Evolutionary conservation across 164 flowering plant genomes (phyloP).

Genomic region (Nelumbo lutea): DNA sequence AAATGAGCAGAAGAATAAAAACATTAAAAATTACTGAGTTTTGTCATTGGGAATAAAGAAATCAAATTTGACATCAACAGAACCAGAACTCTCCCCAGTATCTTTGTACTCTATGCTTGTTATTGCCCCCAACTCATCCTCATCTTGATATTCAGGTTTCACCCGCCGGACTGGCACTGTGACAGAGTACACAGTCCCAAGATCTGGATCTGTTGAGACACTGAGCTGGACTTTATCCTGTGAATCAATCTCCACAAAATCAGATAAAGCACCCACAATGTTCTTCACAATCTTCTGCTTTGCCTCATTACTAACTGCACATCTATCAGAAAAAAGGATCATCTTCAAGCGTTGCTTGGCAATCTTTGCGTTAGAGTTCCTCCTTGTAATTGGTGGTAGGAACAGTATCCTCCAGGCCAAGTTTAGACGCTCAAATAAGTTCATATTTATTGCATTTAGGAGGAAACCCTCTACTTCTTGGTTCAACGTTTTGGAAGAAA

Average conservation of each 20-base stretch:
- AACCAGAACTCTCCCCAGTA: slow-evolving; percentile 64
- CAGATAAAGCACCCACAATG: slow-evolving; percentile 76
- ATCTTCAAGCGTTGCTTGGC: slow-evolving; percentile 94
- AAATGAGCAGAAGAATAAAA: background rate
- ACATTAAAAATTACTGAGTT: slow-evolving; percentile 1
- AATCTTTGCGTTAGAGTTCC: slow-evolving; percentile 76
- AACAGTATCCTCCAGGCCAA: slow-evolving; percentile 93
- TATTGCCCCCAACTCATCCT: slow-evolving; percentile 54
- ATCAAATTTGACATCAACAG: slow-evolving; percentile 89
- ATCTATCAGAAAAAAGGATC: slow-evolving; percentile 96
- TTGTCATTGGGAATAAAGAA: slow-evolving; percentile 67
- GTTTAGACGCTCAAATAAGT: slow-evolving; percentile 76
- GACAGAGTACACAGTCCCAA: slow-evolving; percentile 92
- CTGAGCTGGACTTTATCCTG: slow-evolving; percentile 88
- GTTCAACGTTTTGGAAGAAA: slow-evolving; percentile 33
- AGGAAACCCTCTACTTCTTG: slow-evolving; percentile 70
- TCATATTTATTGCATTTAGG: slow-evolving; percentile 66
- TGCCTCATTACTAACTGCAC: slow-evolving; percentile 95
- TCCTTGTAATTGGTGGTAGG: slow-evolving; percentile 51
- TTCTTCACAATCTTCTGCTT: slow-evolving; percentile 78
- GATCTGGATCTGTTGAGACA: slow-evolving; percentile 76
- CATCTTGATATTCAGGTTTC: slow-evolving; percentile 69
- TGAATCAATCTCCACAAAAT: slow-evolving; percentile 94
- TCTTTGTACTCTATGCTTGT: slow-evolving; percentile 76
- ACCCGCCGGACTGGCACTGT: slow-evolving; percentile 92